Base-by-base conservation (phyloP, 2,329 filamentous ascomycete genomes). In the Xylariales sp. region DNA sequence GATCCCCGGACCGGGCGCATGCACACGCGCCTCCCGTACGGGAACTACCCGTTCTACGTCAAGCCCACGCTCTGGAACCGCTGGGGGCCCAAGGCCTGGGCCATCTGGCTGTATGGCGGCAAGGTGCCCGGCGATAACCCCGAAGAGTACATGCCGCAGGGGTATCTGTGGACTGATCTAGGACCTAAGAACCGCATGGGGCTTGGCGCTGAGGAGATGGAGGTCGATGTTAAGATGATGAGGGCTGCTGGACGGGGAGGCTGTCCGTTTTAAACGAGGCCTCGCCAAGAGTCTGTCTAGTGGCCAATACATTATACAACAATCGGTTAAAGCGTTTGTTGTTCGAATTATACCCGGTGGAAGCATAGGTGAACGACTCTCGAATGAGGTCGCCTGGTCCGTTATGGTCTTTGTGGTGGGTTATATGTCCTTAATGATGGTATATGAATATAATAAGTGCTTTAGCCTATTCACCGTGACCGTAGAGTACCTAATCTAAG, bases 31-130 rank as follows among this genome's bases (percentile, higher is more conserved):
- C 72, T 80, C 0, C 71, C 81, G 45, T 92, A 88, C 78, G 83
- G 89, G 32, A 86, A 87, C 10, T 85, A 88, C 54, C 91, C 91
- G 2, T 92, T 87, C 79, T 93, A 92, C 77, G 82, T 87, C 30
- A 83, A 85, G 68, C 83, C 83, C 34, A 90, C 86, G 0, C 77
- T 86, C 48, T 87, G 84, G 87, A 87, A 84, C 73, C 86, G 87
- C 66, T 93, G 86, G 88, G 87, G 87, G 1, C 89, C 84, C 0
- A 77, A 78, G 67, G 89, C 84, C 0, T 84, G 84, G 82, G 65
- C 87, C 3, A 76, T 80, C 23, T 76, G 83, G 74, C 56, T 80
- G 7, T 70, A 77, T 53, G 85, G 85, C 8, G 84, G 81, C 0
- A 79, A 79, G 36, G 68, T 87, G 1, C 85, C 86, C 1, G 84